phyloP scores from a whole-genome alignment of 139 green algal species.

The Auxenochlorella protothecoides region DNA sequence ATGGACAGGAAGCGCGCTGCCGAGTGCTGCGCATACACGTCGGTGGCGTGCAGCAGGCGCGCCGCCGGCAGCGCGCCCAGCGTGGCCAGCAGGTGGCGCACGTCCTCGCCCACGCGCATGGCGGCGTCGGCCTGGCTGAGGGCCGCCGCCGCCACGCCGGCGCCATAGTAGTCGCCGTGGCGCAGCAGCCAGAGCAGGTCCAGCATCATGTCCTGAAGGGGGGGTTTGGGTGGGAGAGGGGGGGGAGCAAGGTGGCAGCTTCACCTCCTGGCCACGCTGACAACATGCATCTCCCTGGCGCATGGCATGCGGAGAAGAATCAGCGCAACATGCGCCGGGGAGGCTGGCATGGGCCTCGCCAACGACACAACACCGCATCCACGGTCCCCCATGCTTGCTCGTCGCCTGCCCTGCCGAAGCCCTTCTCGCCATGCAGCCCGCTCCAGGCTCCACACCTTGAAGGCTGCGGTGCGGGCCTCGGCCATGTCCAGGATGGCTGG shows the following conservation, averaged over 20 bases:
- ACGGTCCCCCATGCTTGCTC: no score
- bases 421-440: no score
- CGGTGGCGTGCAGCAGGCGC: conserved; percentile 2
- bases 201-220: neutral
- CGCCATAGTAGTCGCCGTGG: conserved; percentile 10
- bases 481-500: no score
- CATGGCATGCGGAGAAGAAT: no score
- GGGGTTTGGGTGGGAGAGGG: neutral
- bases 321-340: no score
- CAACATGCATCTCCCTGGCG: neutral
- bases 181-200: conserved; percentile 21
- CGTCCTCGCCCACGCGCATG: neutral
- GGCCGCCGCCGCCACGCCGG: conserved; percentile 13
- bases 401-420: no score
- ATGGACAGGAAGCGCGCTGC: conserved; percentile 4
- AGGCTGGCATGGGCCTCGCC: no score
- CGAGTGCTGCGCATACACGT: conserved; percentile 9
- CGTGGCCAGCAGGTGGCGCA: neutral
- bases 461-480: no score
- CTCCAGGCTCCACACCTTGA: no score
- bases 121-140: conserved; percentile 2
- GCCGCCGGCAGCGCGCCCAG: neutral
- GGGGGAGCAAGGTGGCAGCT: neutral
- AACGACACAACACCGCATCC: no score
- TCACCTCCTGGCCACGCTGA: no score